Base-by-base conservation (phyloP, 2,329 filamentous ascomycete genomes). In the Cladosporium sphaerospermum region DNA sequence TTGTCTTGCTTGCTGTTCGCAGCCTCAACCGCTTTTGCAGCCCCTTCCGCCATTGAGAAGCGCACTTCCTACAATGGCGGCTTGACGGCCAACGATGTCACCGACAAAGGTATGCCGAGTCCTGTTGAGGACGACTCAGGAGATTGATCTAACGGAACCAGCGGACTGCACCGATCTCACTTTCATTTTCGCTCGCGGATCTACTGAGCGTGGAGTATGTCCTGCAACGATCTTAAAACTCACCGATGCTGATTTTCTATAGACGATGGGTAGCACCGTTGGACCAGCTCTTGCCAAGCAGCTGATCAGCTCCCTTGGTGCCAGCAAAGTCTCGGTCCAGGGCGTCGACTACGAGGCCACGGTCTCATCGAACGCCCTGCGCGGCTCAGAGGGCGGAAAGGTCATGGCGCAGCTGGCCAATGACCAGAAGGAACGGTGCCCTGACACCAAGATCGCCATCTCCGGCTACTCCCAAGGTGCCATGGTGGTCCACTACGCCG, bases 151-250 rank as follows among this genome's bases (percentile, higher is more conserved):
- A n/a, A 42, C 40, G 13, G 33, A 39, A 55, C 36, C 14, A 60
- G 59, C n/a, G 61, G 51, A 28, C 41, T 78, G 75, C 65, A 73
- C 72, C 36, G 61, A 68, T 33, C 71, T 78, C 56, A 81, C 77
- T 5, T 64, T 82, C 50, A 75, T 82, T 59, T 82, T 78, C 57
- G 78, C 79, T n/a, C 73, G 79, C 11, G 79, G 79, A 9, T 80
- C 78, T 4, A 74, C 72, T 6, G 77, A 81, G 64, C 33, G 56
- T 1, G 78, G 77, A 39, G 23, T 49, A 18, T 1, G 46, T 41
- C n/a, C 4, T 39, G 4, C 34, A 5, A 42, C 13, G 36, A 42
- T 34, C 9, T n/a, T 31, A 2, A 28, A n/a, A n/a, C 23, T 28
- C 23, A 28, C 23, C 23, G 7, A 28, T 28, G 23, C 23, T 28